Evolutionary conservation across 1,284 basidiomycete genomes (phyloP).

Genomic region (Tetrapyrgos nigripes): DNA sequence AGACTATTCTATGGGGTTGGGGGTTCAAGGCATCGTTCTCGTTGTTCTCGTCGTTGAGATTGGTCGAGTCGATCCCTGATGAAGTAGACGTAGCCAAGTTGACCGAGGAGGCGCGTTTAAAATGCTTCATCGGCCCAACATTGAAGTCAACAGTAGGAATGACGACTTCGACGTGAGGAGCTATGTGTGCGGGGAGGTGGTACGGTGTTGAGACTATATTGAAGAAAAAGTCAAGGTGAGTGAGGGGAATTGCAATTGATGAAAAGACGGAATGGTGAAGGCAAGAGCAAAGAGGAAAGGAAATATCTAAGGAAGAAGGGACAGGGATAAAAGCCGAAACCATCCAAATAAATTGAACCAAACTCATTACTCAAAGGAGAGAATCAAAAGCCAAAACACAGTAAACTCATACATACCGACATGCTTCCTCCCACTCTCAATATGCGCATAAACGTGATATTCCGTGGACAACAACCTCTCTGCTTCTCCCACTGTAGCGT

Average conservation of each 20-base stretch:
- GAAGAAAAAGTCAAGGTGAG: background rate
- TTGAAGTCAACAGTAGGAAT: conserved; percentile 56
- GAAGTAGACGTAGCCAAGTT: conserved; percentile 32
- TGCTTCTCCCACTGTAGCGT: conserved; percentile 50
- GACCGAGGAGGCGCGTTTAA: too few relatives aligned
- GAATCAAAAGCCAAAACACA: too few relatives aligned
- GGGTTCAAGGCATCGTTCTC: conserved; percentile 15
- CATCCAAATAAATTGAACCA: too few relatives aligned
- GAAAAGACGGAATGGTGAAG: background rate
- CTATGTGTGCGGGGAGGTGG: conserved; percentile 49
- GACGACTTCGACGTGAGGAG: conserved; percentile 53
- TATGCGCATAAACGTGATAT: conserved; percentile 54
- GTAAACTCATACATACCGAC: conserved; percentile 39
- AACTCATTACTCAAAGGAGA: too few relatives aligned
- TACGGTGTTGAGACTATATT: conserved; percentile 49
- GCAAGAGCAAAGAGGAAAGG: too few relatives aligned
- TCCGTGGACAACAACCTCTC: conserved; percentile 51
- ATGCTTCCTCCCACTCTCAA: conserved; percentile 39
- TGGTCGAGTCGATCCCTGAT: conserved; percentile 25
- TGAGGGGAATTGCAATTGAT: background rate
- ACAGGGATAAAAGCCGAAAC: too few relatives aligned
- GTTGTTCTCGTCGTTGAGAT: conserved; percentile 29
- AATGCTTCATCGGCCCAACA: too few relatives aligned
- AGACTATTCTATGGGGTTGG: too few relatives aligned
- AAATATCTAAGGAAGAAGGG: background rate